phyloP scores from a whole-genome alignment of 2,329 filamentous ascomycete genomes.

The Paraphaeosphaeria sporulosa region DNA sequence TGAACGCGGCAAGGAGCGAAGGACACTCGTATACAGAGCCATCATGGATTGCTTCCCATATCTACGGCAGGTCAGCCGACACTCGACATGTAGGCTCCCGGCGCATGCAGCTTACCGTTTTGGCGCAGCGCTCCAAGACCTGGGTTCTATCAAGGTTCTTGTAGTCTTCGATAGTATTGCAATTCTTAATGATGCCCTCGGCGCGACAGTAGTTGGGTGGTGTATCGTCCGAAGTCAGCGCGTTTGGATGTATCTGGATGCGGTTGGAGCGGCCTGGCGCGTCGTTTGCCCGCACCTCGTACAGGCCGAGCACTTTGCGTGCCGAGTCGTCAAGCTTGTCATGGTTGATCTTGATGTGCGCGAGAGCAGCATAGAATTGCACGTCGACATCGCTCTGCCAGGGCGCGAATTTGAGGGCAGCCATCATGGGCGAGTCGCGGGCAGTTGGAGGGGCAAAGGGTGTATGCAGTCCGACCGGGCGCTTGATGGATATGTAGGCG shows the following conservation, averaged over 20 bases:
- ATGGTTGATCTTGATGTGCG: slow-evolving; percentile 92
- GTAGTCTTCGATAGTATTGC: slow-evolving; percentile 95
- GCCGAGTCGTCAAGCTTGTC: slow-evolving; percentile 96
- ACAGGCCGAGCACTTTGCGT: slow-evolving; percentile 83
- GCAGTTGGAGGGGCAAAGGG: too few relatives aligned
- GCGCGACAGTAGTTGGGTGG: slow-evolving; percentile 71
- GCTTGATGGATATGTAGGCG: background rate
- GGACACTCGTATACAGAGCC: slow-evolving; percentile 95
- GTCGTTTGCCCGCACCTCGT: slow-evolving; percentile 79
- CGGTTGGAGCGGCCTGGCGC: slow-evolving; percentile 78
- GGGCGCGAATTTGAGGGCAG: slow-evolving; percentile 76
- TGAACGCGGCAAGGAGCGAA: slow-evolving; percentile 87
- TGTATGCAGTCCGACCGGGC: background rate
- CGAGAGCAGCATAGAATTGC: slow-evolving; percentile 93
- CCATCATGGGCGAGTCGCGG: slow-evolving; percentile 35
- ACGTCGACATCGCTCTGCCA: slow-evolving; percentile 95
- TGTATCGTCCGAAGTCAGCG: slow-evolving; percentile 76
- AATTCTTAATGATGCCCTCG: slow-evolving; percentile 93
- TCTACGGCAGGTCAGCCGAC: slow-evolving; percentile 60
- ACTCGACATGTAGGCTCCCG: background rate
- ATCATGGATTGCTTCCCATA: slow-evolving; percentile 97
- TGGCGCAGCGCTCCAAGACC: slow-evolving; percentile 79
- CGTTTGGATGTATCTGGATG: slow-evolving; percentile 89
- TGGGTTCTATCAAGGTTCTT: slow-evolving; percentile 80
- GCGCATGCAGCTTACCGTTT: slow-evolving; percentile 67